Evolutionary conservation across 192 early-diverging fungal species (phyloP).

Genomic region (Chytriomyces sp.): DNA sequence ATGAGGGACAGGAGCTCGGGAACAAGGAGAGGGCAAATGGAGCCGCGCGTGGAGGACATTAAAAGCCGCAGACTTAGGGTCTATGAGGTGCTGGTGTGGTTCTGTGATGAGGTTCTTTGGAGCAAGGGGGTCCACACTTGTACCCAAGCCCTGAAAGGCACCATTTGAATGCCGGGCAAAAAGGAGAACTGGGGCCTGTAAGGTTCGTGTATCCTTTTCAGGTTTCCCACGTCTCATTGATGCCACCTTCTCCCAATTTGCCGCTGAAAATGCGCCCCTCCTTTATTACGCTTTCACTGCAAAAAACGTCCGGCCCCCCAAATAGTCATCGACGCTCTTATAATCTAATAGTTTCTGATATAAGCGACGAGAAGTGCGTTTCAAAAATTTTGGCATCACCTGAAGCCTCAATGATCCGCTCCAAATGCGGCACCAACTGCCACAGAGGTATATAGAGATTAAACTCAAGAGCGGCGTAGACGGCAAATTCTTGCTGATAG

Average conservation of each 20-base stretch:
- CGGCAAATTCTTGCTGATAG: slow-evolving; percentile 84
- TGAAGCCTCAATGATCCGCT: slow-evolving; percentile 67
- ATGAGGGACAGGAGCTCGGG: background rate
- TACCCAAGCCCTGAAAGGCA: background rate
- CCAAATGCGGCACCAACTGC: slow-evolving; percentile 93
- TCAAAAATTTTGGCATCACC: slow-evolving; percentile 12
- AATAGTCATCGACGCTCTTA: slow-evolving; percentile 5
- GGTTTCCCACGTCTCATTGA: too few relatives aligned
- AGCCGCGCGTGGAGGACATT: background rate
- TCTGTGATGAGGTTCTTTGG: background rate
- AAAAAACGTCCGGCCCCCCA: slow-evolving; percentile 4
- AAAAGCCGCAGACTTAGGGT: background rate
- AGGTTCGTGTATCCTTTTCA: background rate
- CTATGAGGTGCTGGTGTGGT: background rate
- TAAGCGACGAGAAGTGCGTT: background rate
- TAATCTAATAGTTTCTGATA: background rate
- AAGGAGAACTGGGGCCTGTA: background rate
- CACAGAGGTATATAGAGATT: slow-evolving; percentile 80
- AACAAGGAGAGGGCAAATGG: background rate
- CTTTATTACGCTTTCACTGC: background rate
- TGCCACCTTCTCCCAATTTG: too few relatives aligned
- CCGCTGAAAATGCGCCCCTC: too few relatives aligned
- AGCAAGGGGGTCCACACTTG: too few relatives aligned
- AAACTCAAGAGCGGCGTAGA: slow-evolving; percentile 91
- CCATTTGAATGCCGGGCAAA: background rate